phyloP scores from a whole-genome alignment of 768 basidiomycete species.

The Auriculariales sp. region DNA sequence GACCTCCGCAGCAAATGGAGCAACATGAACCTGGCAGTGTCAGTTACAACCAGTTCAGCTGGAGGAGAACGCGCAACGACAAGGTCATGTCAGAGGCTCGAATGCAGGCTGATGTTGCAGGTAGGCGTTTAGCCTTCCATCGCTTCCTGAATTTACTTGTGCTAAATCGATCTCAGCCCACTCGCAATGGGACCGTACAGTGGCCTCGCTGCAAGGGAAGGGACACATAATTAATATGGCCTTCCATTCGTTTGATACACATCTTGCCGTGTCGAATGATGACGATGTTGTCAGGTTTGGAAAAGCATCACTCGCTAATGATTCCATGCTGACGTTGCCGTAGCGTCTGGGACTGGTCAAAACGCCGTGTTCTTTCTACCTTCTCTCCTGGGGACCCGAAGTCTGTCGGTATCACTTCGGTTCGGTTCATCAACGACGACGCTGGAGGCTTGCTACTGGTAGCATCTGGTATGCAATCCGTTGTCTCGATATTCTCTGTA shows the following conservation, averaged over 20 bases:
- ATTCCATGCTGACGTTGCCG: conserved; percentile 2
- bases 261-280: conserved; percentile 77
- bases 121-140: conserved; percentile 26
- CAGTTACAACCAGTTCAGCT: conserved; percentile 89
- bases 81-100: conserved; percentile 54
- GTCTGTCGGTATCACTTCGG: conserved; percentile 71
- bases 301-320: not conserved
- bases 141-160: not conserved
- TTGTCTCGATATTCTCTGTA: not conserved
- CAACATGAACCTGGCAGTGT: conserved; percentile 90
- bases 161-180: conserved; percentile 25
- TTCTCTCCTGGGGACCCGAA: conserved; percentile 83
- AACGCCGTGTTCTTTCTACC: conserved; percentile 55
- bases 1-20: conserved; percentile 66
- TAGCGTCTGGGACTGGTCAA: conserved; percentile 94
- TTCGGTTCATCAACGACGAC: conserved; percentile 92
- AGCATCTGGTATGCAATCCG: conserved; percentile 51
- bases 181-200: conserved; percentile 58
- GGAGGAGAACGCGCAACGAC: conserved; percentile 87
- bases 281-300: conserved; percentile 70
- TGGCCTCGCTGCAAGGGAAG: conserved; percentile 44
- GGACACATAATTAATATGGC: conserved; percentile 61
- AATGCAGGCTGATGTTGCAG: conserved; percentile 55
- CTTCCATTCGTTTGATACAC: conserved; percentile 87
- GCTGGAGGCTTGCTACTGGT: conserved; percentile 81